Conservation (phyloP, 1,139 yeast genomes). For the Yamadazyma epiphylla region DNA sequence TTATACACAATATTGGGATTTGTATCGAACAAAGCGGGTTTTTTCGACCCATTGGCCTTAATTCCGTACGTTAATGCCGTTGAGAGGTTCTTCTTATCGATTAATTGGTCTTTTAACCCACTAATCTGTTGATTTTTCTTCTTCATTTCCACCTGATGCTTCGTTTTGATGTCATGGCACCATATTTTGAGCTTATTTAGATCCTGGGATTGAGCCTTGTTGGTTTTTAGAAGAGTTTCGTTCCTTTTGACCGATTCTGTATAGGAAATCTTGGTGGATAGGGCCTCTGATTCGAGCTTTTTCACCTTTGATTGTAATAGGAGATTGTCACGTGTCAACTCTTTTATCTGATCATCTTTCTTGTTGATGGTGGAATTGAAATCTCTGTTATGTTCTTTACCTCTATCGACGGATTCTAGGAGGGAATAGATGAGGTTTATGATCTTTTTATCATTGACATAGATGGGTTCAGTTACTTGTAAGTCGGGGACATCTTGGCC, state of each 20-base stretch:
- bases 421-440: slow-evolving; percentile 42
- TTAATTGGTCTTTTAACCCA: slow-evolving; percentile 35
- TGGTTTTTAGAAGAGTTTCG: slow-evolving; percentile 17
- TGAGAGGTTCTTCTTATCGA: slow-evolving; percentile 32
- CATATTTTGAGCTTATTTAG: slow-evolving; percentile 24
- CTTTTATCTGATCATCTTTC: slow-evolving; percentile 28
- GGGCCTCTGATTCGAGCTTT: slow-evolving; percentile 7
- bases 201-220: slow-evolving; percentile 29
- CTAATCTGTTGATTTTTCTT: slow-evolving; percentile 33
- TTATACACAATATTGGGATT: slow-evolving; percentile 29
- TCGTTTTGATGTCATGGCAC: slow-evolving; percentile 30
- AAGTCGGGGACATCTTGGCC: slow-evolving; percentile 14
- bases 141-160: slow-evolving; percentile 40
- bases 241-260: slow-evolving; percentile 15
- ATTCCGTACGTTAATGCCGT: slow-evolving; percentile 22
- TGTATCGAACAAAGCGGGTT: slow-evolving; percentile 2
- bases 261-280: slow-evolving; percentile 11
- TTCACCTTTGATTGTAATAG: slow-evolving; percentile 18
- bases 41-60: slow-evolving; percentile 1
- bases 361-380: slow-evolving; percentile 27
- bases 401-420: slow-evolving; percentile 36
- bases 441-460: slow-evolving; percentile 39
- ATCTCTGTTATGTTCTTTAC: slow-evolving; percentile 29
- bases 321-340: slow-evolving; percentile 21
- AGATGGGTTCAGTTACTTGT: slow-evolving; percentile 26